phyloP scores from a whole-genome alignment of 768 basidiomycete species.

The Serendipita vermifera region DNA sequence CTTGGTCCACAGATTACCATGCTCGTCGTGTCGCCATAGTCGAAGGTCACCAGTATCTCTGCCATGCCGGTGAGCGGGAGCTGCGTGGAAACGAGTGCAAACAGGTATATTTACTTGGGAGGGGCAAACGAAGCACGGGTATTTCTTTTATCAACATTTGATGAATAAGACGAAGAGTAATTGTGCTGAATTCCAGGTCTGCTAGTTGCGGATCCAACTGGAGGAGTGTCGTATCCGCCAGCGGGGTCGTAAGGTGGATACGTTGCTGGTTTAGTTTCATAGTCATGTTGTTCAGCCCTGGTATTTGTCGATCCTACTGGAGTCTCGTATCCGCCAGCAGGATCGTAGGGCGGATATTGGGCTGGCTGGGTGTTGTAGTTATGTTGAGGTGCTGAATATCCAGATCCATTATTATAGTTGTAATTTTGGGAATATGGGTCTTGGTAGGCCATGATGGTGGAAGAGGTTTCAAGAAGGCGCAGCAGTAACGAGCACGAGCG shows the following conservation, averaged over 20 bases:
- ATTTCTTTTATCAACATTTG: background rate
- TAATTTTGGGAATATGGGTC: background rate
- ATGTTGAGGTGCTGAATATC: background rate
- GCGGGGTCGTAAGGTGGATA: conserved; percentile 1
- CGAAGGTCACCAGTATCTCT: conserved; percentile 18
- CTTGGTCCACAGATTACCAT: conserved; percentile 58
- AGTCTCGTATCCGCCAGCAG: background rate
- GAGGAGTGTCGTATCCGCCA: background rate
- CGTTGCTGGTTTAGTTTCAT: background rate
- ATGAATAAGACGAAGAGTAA: background rate
- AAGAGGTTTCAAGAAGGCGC: background rate
- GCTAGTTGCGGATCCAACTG: too few relatives aligned
- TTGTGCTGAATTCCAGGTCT: background rate
- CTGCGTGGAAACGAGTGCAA: background rate
- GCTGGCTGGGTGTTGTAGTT: background rate
- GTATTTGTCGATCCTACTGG: too few relatives aligned
- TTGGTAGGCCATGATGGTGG: background rate
- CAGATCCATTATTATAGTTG: conserved; percentile 9
- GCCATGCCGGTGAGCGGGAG: background rate
- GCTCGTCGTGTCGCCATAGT: conserved; percentile 35
- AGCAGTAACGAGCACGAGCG: too few relatives aligned
- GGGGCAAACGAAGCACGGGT: background rate
- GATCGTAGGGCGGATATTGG: background rate
- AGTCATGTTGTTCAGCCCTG: background rate
- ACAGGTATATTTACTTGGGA: background rate